Conservation (phyloP, 225 moss, liverwort and hornwort species). For the Asterella californica region DNA sequence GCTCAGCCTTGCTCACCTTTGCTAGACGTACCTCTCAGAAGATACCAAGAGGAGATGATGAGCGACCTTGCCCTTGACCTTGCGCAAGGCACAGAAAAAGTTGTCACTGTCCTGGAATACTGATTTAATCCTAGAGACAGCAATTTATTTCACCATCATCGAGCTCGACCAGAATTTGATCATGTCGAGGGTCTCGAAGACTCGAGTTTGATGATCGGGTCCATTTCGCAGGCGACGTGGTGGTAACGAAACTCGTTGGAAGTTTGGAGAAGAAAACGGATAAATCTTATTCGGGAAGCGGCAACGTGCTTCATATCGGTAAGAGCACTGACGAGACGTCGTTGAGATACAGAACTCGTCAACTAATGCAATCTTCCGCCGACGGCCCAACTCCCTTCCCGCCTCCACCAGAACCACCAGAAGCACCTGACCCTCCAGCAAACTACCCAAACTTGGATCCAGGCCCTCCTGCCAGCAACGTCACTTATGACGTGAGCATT, state of each 20-base stretch:
- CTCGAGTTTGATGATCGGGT: too few relatives aligned
- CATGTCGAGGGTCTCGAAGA: not conserved
- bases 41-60: not conserved
- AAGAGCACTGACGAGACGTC: not conserved
- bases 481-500: not conserved
- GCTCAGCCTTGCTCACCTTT: too few relatives aligned
- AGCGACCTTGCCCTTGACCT: too few relatives aligned
- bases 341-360: not conserved
- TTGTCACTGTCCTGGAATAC: too few relatives aligned
- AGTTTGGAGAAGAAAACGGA: too few relatives aligned
- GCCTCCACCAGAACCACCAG: too few relatives aligned
- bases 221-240: not conserved
- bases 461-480: not conserved
- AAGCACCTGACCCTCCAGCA: not conserved
- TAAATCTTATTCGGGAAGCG: too few relatives aligned
- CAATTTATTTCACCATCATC: too few relatives aligned
- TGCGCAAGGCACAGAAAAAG: too few relatives aligned
- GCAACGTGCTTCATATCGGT: not conserved
- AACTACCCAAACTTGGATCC: not conserved
- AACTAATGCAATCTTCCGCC: not conserved
- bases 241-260: not conserved
- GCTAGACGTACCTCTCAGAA: not conserved
- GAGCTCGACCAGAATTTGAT: not conserved
- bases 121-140: too few relatives aligned
- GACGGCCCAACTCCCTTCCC: too few relatives aligned